Evolutionary conservation across 371 early-diverging fungal species (phyloP).

Genomic region (Rhizomucor pusillus): DNA sequence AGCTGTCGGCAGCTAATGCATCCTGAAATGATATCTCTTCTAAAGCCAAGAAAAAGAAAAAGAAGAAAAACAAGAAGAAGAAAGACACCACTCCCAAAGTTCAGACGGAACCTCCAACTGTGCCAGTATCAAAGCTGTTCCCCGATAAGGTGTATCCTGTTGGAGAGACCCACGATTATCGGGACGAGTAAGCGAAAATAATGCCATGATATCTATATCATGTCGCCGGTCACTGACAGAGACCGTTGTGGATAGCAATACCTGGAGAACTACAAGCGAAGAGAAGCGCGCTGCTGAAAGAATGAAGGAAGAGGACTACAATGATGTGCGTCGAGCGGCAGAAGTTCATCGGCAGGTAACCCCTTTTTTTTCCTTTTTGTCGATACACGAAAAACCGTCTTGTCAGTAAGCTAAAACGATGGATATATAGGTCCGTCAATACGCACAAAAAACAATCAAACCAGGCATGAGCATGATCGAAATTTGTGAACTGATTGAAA

Average conservation of each 20-base stretch:
- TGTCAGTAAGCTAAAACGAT: no score
- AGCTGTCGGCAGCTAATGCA: background rate
- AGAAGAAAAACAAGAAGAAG: slow-evolving; percentile 71
- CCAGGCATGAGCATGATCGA: slow-evolving; percentile 98
- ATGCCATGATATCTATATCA: background rate
- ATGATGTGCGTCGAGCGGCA: slow-evolving; percentile 86
- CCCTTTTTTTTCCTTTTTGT: background rate
- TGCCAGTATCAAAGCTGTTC: slow-evolving; percentile 79
- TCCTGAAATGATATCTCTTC: no score
- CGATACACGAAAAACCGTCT: background rate
- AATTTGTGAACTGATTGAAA: slow-evolving; percentile 94
- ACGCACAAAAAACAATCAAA: slow-evolving; percentile 82
- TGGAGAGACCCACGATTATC: slow-evolving; percentile 74
- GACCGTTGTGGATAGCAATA: slow-evolving; percentile 44
- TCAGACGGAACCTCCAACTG: slow-evolving; percentile 76
- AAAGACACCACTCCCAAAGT: slow-evolving; percentile 58
- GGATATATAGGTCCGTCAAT: slow-evolving; percentile 63
- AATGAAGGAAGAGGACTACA: slow-evolving; percentile 61
- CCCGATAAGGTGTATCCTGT: slow-evolving; percentile 65
- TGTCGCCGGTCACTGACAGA: no score
- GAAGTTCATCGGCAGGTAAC: slow-evolving; percentile 87
- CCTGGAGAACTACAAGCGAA: slow-evolving; percentile 77
- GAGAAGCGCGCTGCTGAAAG: slow-evolving; percentile 76
- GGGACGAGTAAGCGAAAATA: slow-evolving; percentile 61
- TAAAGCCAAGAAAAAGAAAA: slow-evolving; percentile 29